phyloP scores from a whole-genome alignment of 108 stramenopile species.

The Poteriospumella lacustris region DNA sequence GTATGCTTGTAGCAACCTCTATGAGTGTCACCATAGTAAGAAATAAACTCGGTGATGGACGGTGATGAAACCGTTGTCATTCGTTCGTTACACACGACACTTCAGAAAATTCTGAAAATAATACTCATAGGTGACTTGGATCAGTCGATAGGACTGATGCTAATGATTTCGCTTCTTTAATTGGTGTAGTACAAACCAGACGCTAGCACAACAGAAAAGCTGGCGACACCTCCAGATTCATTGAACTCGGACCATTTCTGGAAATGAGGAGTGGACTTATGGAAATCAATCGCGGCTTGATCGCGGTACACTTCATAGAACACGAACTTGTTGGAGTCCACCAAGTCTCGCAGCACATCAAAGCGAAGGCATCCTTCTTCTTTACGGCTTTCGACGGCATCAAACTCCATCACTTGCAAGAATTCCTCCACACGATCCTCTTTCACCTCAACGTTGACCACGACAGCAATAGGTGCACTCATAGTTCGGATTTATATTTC shows the following conservation, averaged over 20 bases:
- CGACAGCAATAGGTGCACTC: background rate
- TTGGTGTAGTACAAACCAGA: too few species aligned
- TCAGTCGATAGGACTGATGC: too few species aligned
- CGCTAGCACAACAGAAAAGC: too few species aligned
- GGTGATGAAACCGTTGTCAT: too few species aligned
- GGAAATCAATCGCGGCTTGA: background rate
- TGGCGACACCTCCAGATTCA: background rate
- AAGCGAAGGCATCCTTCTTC: background rate
- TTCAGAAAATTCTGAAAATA: too few species aligned
- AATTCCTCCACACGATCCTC: background rate
- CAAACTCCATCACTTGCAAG: slow-evolving; percentile 11
- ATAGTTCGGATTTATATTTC: too few species aligned
- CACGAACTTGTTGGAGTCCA: background rate
- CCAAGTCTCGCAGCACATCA: background rate
- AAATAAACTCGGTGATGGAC: too few species aligned
- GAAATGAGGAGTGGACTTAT: background rate
- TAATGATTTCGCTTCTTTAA: too few species aligned
- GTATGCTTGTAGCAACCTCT: too few species aligned
- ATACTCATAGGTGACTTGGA: too few species aligned
- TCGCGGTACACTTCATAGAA: slow-evolving; percentile 24
- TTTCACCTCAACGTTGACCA: slow-evolving; percentile 21
- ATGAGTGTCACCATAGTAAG: too few species aligned
- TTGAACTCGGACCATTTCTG: slow-evolving; percentile 21
- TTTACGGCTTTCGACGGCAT: background rate
- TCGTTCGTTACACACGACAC: too few species aligned